Percentiles rank a stretch among this genome's conserved stretches.
phyloP scores from a whole-genome alignment of 2,329 filamentous ascomycete genomes.

The Colletotrichum nymphaeae region DNA sequence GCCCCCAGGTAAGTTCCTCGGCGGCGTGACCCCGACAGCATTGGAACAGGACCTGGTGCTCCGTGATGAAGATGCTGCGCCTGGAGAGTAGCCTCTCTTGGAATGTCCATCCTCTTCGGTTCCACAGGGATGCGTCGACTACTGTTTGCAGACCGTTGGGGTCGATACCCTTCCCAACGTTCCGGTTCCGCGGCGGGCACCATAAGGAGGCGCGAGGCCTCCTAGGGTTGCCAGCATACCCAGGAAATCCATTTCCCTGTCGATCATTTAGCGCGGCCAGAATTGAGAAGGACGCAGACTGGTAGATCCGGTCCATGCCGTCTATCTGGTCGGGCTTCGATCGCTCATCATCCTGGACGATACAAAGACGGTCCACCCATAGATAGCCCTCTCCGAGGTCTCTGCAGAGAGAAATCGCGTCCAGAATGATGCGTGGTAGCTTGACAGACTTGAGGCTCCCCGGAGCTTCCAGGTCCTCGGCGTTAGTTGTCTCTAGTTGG shows the following conservation, averaged over 20 bases:
- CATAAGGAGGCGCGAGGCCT: constrained; percentile 9
- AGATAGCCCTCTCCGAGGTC: constrained; percentile 55
- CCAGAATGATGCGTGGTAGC: constrained; percentile 53
- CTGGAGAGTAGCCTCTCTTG: constrained; percentile 33
- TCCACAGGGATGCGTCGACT: constrained; percentile 15
- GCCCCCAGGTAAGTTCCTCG: constrained; percentile 19
- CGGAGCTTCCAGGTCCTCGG: constrained; percentile 41
- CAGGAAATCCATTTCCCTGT: constrained; percentile 28
- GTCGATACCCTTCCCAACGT: constrained; percentile 4
- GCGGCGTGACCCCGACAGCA: constrained; percentile 19
- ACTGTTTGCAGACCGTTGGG: constrained; percentile 5
- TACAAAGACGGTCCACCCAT: constrained; percentile 59
- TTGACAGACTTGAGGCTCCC: not conserved
- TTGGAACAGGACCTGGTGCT: constrained; percentile 33
- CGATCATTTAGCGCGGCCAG: constrained; percentile 52
- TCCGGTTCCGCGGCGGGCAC: constrained; percentile 14
- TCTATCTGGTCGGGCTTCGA: constrained; percentile 51
- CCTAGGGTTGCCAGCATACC: not conserved
- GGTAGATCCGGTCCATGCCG: constrained; percentile 58
- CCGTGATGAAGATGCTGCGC: constrained; percentile 31
- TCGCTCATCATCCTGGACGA: constrained; percentile 54
- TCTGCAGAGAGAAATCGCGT: constrained; percentile 55
- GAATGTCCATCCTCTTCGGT: constrained; percentile 34
- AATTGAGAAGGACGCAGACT: constrained; percentile 56
- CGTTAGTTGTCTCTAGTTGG: constrained; percentile 37